Percentiles rank a stretch among this genome's conserved stretches.
phyloP scores from a whole-genome alignment of 2,329 filamentous ascomycete genomes.

The Trichoderma sp. region DNA sequence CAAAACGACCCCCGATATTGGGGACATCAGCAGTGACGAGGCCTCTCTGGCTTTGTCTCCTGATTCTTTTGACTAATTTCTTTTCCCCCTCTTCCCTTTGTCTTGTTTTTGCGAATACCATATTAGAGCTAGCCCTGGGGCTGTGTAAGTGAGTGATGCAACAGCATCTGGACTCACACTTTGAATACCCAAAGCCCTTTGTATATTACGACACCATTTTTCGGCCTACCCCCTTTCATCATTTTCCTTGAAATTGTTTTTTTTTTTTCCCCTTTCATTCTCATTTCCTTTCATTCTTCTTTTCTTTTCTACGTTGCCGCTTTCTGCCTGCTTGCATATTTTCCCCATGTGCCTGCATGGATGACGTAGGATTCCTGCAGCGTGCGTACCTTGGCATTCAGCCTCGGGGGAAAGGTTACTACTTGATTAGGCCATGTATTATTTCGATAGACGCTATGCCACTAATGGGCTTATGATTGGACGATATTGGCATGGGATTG shows the following conservation, averaged over 20 bases:
- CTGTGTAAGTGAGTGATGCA: constrained; percentile 6
- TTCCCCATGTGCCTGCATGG: neutral
- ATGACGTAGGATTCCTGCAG: neutral
- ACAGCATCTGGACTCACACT: neutral
- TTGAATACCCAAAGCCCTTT: constrained; percentile 15
- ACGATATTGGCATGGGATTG: constrained; percentile 1
- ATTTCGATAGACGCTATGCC: constrained; percentile 15
- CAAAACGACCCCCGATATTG: constrained; percentile 30
- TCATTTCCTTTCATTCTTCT: neutral
- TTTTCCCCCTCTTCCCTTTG: neutral
- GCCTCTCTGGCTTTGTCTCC: neutral
- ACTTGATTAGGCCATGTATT: neutral
- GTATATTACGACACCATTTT: neutral
- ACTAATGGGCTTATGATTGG: constrained; percentile 15
- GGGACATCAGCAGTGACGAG: constrained; percentile 16
- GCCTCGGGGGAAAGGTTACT: neutral
- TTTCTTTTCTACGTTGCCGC: neutral
- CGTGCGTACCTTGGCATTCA: neutral
- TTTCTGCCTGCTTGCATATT: neutral
- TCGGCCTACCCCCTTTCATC: neutral
- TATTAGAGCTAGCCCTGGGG: neutral
- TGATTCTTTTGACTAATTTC: neutral
- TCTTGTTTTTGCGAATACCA: neutral
- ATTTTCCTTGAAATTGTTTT: neutral
- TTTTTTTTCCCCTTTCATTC: neutral